These are phyloP conservation scores for Eucalyptus fibrosa DNA, from an alignment of 345 rosid species.

Conservation along the genomic window DNA sequence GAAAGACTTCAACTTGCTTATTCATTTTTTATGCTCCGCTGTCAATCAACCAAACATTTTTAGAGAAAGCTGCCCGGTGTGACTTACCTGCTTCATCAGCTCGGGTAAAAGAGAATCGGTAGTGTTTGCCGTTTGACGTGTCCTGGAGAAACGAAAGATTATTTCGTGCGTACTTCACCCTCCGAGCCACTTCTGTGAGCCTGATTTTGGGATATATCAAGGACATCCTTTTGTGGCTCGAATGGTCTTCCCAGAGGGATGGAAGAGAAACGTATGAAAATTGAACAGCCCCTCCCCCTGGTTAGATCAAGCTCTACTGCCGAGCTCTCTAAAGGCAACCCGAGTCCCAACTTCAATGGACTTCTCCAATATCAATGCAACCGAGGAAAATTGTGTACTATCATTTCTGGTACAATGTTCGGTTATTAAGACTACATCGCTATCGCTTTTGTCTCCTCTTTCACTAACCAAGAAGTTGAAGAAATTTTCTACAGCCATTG, in stretches of 20 bases:
- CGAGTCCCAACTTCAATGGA: neutral
- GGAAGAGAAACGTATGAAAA: neutral
- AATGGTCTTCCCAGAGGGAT: neutral
- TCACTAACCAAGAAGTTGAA: neutral
- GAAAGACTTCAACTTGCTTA: neutral
- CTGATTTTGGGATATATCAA: neutral
- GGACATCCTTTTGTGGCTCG: neutral
- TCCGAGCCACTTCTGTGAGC: neutral
- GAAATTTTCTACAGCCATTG: neutral
- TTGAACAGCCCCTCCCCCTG: neutral
- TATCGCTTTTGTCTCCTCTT: neutral
- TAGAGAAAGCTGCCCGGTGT: neutral
- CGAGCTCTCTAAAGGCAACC: neutral
- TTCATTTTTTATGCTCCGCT: neutral
- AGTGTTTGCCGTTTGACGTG: neutral
- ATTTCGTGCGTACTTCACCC: neutral
- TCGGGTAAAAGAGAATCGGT: neutral
- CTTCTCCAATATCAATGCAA: neutral
- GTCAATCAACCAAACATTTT: neutral
- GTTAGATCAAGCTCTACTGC: neutral
- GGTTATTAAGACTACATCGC: neutral
- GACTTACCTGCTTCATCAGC: neutral
- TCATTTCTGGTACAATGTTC: neutral
- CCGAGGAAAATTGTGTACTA: neutral
- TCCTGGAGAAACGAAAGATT: neutral